These are phyloP conservation scores for Wickerhamomyces tratensis DNA, from an alignment of 805 yeast species.

Conservation along the genomic window DNA sequence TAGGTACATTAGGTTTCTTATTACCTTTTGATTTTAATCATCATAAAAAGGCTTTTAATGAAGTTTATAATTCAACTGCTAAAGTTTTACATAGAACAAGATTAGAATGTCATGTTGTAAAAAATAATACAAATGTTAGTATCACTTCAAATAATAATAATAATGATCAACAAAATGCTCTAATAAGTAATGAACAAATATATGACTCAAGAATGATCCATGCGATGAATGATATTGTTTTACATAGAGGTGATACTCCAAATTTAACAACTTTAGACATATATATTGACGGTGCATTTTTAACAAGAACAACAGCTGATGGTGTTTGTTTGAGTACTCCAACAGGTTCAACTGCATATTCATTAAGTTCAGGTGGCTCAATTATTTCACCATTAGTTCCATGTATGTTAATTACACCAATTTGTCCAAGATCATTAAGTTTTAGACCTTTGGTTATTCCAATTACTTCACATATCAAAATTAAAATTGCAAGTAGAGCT, in stretches of 20 bases:
- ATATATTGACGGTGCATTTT: constrained; percentile 71
- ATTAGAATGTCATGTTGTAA: constrained; percentile 63
- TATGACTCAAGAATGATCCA: constrained; percentile 32
- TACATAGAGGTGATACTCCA: constrained; percentile 85
- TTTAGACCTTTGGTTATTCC: constrained; percentile 86
- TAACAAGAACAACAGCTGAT: constrained; percentile 89
- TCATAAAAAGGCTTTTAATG: constrained; percentile 47
- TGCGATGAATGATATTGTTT: constrained; percentile 87
- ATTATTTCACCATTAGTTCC: constrained; percentile 86
- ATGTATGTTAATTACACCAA: constrained; percentile 76
- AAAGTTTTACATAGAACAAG: constrained; percentile 70
- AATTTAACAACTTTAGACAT: constrained; percentile 78
- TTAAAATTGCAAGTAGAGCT: constrained; percentile 44
- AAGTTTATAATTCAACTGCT: constrained; percentile 60
- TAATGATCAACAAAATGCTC: background rate
- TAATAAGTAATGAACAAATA: constrained; percentile 2
- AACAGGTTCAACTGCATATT: constrained; percentile 92
- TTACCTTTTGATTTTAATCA: constrained; percentile 76
- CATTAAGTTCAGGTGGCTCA: constrained; percentile 84
- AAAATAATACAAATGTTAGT: constrained; percentile 9
- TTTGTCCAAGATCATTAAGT: constrained; percentile 86
- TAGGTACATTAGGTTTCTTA: constrained; percentile 86
- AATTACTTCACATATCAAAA: constrained; percentile 59
- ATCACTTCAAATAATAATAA: constrained; percentile 1
- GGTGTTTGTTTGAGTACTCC: constrained; percentile 84